Percentiles rank a stretch among this genome's conserved stretches.
Conservation (phyloP, 371 early-diverging fungal genomes). For the Apophysomyces trapeziformis region DNA sequence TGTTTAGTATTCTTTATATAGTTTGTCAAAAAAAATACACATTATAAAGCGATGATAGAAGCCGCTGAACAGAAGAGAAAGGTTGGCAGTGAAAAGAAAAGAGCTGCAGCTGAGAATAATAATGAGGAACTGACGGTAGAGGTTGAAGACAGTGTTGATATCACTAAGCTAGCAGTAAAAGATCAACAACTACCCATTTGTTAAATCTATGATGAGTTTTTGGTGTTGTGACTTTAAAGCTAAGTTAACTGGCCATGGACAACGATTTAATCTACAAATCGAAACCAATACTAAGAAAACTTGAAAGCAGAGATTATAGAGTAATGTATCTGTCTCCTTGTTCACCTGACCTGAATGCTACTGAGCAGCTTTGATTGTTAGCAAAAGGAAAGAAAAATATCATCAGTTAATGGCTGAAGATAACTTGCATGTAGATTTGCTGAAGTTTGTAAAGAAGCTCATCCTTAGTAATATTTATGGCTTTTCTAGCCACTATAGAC, state of each 20-base stretch:
- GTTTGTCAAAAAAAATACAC: neutral
- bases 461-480: no score
- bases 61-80: neutral
- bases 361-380: no score
- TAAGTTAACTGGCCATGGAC: conserved; percentile 8
- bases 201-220: conserved; percentile 22
- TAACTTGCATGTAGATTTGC: no score
- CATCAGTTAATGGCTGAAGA: no score
- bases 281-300: neutral
- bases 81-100: no score
- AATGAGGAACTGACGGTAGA: neutral
- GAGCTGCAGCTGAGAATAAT: neutral
- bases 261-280: conserved; percentile 12
- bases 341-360: no score
- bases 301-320: no score
- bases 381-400: no score
- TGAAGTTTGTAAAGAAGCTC: no score
- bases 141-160: conserved; percentile 5
- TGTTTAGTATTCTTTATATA: neutral
- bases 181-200: conserved; percentile 17
- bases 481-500: no score
- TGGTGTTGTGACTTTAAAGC: conserved; percentile 12
- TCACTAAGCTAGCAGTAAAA: conserved; percentile 7
- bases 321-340: no score
- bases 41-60: neutral